Evolutionary conservation across 2,329 filamentous ascomycete genomes (phyloP).

Genomic region (Thyridium curvatum): DNA sequence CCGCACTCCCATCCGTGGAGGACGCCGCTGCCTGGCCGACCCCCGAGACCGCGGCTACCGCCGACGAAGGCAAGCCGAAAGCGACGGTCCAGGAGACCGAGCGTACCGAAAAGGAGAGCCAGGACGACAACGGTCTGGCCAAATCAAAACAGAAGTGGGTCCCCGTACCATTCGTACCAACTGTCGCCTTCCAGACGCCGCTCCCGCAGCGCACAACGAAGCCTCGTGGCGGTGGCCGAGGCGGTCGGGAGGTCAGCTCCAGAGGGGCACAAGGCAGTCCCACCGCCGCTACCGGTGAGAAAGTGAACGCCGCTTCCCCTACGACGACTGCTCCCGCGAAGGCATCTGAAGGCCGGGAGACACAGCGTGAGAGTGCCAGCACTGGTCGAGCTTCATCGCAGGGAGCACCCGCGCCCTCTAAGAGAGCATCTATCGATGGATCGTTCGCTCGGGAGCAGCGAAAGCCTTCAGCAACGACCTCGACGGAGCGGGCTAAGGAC

Average conservation of each 20-base stretch:
- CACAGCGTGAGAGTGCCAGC: slow-evolving; percentile 28
- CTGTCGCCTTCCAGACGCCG: slow-evolving; percentile 81
- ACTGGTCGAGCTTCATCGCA: slow-evolving; percentile 27
- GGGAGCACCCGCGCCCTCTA: slow-evolving; percentile 25
- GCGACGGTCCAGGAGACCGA: slow-evolving; percentile 42
- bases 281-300: slow-evolving; percentile 12
- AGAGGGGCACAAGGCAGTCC: slow-evolving; percentile 16
- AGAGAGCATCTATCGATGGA: slow-evolving; percentile 38
- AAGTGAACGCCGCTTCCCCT: no score
- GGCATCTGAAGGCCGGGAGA: slow-evolving; percentile 20
- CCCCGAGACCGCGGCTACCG: slow-evolving; percentile 67
- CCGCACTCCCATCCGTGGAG: slow-evolving; percentile 55
- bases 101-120: slow-evolving; percentile 57
- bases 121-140: slow-evolving; percentile 42
- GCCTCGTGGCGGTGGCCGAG: slow-evolving; percentile 41
- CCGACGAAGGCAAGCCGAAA: slow-evolving; percentile 68
- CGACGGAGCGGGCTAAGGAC: slow-evolving; percentile 36
- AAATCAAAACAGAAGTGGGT: slow-evolving; percentile 72
- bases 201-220: slow-evolving; percentile 51
- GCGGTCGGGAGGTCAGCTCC: slow-evolving; percentile 27
- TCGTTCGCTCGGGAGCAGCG: slow-evolving; percentile 35
- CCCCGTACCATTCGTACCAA: slow-evolving; percentile 73
- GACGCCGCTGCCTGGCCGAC: slow-evolving; percentile 87
- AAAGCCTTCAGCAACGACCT: slow-evolving; percentile 28
- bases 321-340: slow-evolving; percentile 26